Evolutionary conservation across 2,329 filamentous ascomycete species (phyloP).

Genomic region (Bretziella fagacearum): DNA sequence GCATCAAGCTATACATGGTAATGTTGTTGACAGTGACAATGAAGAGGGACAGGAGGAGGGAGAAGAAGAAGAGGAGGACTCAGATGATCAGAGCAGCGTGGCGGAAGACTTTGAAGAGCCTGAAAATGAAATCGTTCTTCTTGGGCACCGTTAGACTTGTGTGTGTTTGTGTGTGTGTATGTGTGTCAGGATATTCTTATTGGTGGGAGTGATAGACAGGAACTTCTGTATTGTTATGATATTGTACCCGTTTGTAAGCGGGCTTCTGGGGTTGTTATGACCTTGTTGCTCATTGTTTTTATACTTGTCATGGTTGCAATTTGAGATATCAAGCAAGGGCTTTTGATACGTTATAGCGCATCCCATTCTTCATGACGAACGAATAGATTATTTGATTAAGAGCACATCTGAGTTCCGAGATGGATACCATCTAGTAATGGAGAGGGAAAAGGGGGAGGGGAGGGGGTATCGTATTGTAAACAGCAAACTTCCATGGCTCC

Average conservation of each 20-base stretch:
- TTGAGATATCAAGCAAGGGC: too few relatives aligned
- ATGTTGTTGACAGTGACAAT: constrained; percentile 23
- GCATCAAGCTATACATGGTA: constrained; percentile 17
- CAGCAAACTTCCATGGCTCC: not conserved
- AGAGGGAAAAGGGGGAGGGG: too few relatives aligned
- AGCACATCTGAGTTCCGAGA: too few relatives aligned
- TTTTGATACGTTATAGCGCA: too few relatives aligned
- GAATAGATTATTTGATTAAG: too few relatives aligned
- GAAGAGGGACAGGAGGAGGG: constrained; percentile 14
- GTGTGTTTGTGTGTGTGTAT: not conserved
- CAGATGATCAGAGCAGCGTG: constrained; percentile 26
- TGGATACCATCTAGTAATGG: too few relatives aligned
- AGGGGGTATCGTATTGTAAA: not conserved
- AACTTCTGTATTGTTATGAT: constrained; percentile 1
- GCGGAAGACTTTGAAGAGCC: constrained; percentile 32
- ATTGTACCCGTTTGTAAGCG: not conserved
- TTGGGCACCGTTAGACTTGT: constrained; percentile 29
- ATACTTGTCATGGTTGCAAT: too few relatives aligned
- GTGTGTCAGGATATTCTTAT: too few relatives aligned
- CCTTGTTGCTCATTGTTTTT: too few relatives aligned
- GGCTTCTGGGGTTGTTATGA: not conserved
- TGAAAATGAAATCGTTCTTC: constrained; percentile 32
- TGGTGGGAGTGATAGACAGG: constrained; percentile 2
- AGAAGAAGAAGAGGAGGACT: constrained; percentile 22
- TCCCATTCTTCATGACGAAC: too few relatives aligned